Percentiles rank a stretch among this genome's conserved stretches.
These are phyloP conservation scores for Ceratocystis lukuohia DNA, from an alignment of 2,329 filamentous ascomycete species.

Conservation along the genomic window DNA sequence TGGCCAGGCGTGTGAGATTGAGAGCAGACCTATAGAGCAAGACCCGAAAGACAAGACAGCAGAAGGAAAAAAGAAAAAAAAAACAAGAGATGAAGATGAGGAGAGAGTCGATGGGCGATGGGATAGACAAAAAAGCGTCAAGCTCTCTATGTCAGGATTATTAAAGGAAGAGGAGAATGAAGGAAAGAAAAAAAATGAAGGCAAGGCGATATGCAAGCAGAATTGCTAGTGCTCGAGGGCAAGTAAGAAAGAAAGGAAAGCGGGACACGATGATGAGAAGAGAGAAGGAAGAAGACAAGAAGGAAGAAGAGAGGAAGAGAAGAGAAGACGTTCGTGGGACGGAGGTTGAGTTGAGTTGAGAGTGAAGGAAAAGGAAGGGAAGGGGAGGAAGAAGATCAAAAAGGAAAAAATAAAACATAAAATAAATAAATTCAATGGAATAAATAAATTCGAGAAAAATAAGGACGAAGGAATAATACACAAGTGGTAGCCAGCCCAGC, in stretches of 20 bases:
- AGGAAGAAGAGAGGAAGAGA: slow-evolving; percentile 10
- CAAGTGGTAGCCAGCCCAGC: background rate
- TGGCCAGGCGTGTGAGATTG: background rate
- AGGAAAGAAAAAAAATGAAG: slow-evolving; percentile 18
- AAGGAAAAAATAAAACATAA: background rate
- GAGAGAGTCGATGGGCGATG: slow-evolving; percentile 18
- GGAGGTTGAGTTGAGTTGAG: slow-evolving; percentile 2
- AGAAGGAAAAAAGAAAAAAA: slow-evolving; percentile 13
- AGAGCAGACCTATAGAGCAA: background rate
- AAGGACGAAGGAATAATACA: slow-evolving; percentile 3
- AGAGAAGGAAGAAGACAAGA: slow-evolving; percentile 4
- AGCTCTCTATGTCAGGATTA: too few relatives aligned
- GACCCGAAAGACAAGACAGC: too few relatives aligned
- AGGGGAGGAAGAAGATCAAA: slow-evolving; percentile 13
- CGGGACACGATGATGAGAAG: slow-evolving; percentile 4
- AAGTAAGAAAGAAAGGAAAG: background rate
- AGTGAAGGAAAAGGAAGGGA: background rate
- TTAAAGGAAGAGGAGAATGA: slow-evolving; percentile 24
- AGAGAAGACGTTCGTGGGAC: slow-evolving; percentile 2
- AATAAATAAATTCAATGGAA: background rate
- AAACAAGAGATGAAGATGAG: slow-evolving; percentile 11
- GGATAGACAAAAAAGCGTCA: background rate
- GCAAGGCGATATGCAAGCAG: background rate
- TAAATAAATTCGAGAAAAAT: background rate
- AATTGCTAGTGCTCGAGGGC: background rate